These are phyloP conservation scores for Cryptosporidium sp. DNA, from an alignment of 169 alveolate genomes.

Conservation along the genomic window DNA sequence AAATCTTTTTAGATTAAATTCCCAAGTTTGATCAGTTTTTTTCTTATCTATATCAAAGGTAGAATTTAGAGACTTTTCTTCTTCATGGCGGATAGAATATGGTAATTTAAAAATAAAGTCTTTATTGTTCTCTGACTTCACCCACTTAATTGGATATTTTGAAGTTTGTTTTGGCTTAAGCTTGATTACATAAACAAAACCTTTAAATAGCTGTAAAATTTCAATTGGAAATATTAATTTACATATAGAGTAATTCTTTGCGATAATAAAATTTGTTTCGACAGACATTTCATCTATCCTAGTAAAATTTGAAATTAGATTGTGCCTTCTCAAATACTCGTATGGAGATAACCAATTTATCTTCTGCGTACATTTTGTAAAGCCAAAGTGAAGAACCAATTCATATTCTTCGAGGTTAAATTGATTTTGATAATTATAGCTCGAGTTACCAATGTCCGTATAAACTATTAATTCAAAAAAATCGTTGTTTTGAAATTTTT, in stretches of 20 bases:
- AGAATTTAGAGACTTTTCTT: not conserved
- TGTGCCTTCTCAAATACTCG: not conserved
- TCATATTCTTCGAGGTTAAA: slow-evolving; percentile 10
- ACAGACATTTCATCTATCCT: slow-evolving; percentile 14
- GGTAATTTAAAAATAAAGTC: slow-evolving; percentile 38
- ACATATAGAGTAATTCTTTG: slow-evolving; percentile 27
- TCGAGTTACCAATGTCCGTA: not conserved
- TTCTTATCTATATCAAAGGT: not conserved
- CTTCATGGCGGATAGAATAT: too few species aligned
- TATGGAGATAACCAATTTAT: slow-evolving; percentile 55
- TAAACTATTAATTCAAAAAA: slow-evolving; percentile 24
- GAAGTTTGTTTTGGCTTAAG: not conserved
- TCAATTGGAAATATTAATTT: slow-evolving; percentile 18
- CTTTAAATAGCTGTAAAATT: slow-evolving; percentile 12
- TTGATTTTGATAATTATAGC: not conserved
- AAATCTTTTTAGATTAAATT: slow-evolving; percentile 2
- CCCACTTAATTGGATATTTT: slow-evolving; percentile 15
- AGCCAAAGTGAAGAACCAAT: slow-evolving; percentile 52
- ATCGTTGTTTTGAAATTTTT: not conserved
- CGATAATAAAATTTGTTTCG: slow-evolving; percentile 12
- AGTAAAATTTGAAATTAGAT: not conserved
- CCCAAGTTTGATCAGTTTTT: not conserved
- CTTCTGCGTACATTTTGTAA: slow-evolving; percentile 16
- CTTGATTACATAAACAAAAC: slow-evolving; percentile 56
- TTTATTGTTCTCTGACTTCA: slow-evolving; percentile 31